Evolutionary conservation across 345 rosid species (phyloP), one percentile per base, ranked within the genome.

Genomic region (Eucalyptus microcorys): DNA sequence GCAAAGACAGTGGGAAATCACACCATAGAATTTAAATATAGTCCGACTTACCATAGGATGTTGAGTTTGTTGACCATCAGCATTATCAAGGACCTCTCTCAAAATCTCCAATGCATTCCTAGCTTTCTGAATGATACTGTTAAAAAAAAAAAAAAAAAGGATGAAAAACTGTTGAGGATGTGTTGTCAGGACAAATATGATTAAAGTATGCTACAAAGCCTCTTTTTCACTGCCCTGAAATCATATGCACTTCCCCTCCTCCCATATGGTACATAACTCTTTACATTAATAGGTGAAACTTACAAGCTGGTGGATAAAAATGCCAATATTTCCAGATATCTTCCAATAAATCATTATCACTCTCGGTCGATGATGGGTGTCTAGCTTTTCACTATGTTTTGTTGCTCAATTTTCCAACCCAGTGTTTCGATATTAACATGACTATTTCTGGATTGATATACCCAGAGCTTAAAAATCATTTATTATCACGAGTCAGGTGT

Each of bases 61-160:
- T 86, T 21, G 64, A 52, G 42, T 52, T 27, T 57, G 93, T 91
- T 95, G 98, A 91, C 97, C 61, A 91, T 95, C 94, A 89, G 95
- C 95, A 87, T 98, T 97, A 92, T 95, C 97, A 91, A 98, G 99
- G 83, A 96, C 99, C 87, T 98, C 99, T 91, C 92, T 96, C 89
- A 98, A 92, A 88, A 96, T 96, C 92, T 96, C 98, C 86, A 98
- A 90, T 2, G 96, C 98, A 91, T 95, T 95, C 87, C 93, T 92
- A 88, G 99, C 99, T 93, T 96, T 96, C 92, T 95, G 99, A 92
- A 98, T 94, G 88, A 96, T 94, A 88, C 99, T 97, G 96, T 40
- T 86, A 87, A 79, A 42, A 24, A 12, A 42, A 2, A 24, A 12
- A 42, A 2, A 71, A 9, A 71, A 37, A 21, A 76, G 4, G 15